Evolutionary conservation across 805 yeast species (phyloP).

Genomic region (Komagataella pseudopastoris): DNA sequence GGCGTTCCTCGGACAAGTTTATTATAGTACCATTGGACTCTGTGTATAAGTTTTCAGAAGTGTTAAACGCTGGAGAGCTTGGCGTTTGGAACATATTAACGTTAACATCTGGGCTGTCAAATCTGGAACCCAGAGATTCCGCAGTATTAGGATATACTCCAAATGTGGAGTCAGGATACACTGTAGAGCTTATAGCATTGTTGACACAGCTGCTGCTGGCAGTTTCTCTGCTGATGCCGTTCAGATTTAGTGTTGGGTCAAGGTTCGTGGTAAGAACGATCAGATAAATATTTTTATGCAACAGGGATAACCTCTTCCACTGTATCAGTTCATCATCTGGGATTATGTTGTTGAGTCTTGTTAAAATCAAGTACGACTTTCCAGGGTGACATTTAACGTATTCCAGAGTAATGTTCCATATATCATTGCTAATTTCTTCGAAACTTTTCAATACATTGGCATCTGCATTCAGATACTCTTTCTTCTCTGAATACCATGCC

Average conservation of each 20-base stretch:
- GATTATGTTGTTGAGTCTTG: slow-evolving; percentile 58
- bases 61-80: background rate
- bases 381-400: slow-evolving; percentile 31
- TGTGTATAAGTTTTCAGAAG: background rate
- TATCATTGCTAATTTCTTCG: slow-evolving; percentile 48
- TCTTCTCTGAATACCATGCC: slow-evolving; percentile 37
- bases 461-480: slow-evolving; percentile 1
- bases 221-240: slow-evolving; percentile 7
- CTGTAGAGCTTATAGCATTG: background rate
- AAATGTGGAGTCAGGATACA: background rate
- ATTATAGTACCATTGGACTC: slow-evolving; percentile 15
- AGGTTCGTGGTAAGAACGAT: slow-evolving; percentile 60
- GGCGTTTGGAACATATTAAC: background rate
- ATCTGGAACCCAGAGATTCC: background rate
- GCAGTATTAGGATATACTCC: background rate
- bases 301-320: slow-evolving; percentile 62
- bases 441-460: slow-evolving; percentile 15
- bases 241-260: slow-evolving; percentile 25
- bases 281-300: slow-evolving; percentile 38
- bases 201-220: slow-evolving; percentile 1
- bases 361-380: slow-evolving; percentile 49
- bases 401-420: slow-evolving; percentile 45
- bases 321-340: slow-evolving; percentile 75
- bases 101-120: background rate
- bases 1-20: slow-evolving; percentile 35